Base-by-base conservation (phyloP, 2,329 filamentous ascomycete species). In the Rachicladosporium sp. region DNA sequence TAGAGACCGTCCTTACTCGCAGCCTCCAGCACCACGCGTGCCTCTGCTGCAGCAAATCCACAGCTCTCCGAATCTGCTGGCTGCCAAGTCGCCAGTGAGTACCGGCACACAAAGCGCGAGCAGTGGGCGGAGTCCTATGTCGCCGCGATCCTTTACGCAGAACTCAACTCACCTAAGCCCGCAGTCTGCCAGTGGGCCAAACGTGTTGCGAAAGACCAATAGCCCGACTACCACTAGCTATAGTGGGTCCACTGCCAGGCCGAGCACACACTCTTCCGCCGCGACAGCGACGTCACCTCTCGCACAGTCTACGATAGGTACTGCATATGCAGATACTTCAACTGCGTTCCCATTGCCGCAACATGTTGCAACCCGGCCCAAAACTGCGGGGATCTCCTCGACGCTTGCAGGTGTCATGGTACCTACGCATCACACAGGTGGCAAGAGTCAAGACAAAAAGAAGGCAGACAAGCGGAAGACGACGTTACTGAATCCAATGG, bases 401-500 rank as follows among this genome's bases (percentile, higher is more conserved):
- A 55, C 50, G n/a, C 50, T 63, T 4, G 54, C 51, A 4, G 61
- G 58, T 9, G 50, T 60, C 4, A 52, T 51, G 43, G 54, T 59
- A 11, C 55, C 53, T 9, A 58, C 56, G 2, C 54, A 59, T 35
- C 53, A 57, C 36, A 52, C 54, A 2, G 50, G 50, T 15, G 36
- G 41, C 9, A 13, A 29, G 27, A n/a, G 29, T 15, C 41, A 42
- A 15, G 30, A 38, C 11, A 19, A 35, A 8, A 36, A 31, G 50
- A 67, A 68, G 53, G 56, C 73, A 33, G 73, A 71, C 47, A 53
- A 51, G 35, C 52, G 54, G 29, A 57, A 53, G 42, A 53, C 50
- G 8, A 45, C 52, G 6, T 59, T 78, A 15, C 58, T 76, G 31
- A 79, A 78, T 48, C 75, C 75, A 7, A 75, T 78, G 68, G 68